Base-by-base conservation (phyloP, 2,329 filamentous ascomycete species). In the Xylaria sp. region DNA sequence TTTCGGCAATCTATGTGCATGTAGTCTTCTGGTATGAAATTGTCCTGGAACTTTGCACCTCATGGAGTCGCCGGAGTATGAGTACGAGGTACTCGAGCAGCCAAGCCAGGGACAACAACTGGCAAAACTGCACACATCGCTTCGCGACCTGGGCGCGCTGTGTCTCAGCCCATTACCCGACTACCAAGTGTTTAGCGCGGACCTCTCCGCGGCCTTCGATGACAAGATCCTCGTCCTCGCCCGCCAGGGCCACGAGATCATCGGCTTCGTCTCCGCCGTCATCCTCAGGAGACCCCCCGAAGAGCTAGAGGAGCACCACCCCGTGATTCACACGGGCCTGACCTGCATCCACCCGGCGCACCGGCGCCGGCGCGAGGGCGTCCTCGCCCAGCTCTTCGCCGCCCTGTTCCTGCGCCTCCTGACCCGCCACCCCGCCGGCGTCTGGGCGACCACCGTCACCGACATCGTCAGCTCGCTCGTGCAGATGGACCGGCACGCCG, bases 381-480 rank as follows among this genome's bases (percentile, higher is more conserved):
- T 56, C 6, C 55, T 49, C 13, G 48, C 50, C 8, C 39, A 44
- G 5, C 24, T 59, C n/a, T 59, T 56, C 45, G 44, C 20, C 22
- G 41, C 48, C 20, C 39, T 55, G 6, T 55, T 58, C 34, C 17
- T 55, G 7, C 39, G 40, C 48, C 22, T 58, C 4, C 44, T 58
- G 9, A 29, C 38, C 39, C 13, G 22, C 3, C 38, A 51, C 22
- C 55, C 52, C 19, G 2, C 18, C 5, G 56, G 56, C 2, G 43
- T 59, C 4, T 59, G 56, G 56, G 17, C 52, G 24, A 55, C 46
- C 4, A 56, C 39, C 13, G 21, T 59, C 19, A 49, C 56, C 11
- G 48, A 56, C 37, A 49, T 59, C 8, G 47, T 59, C 45, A 59
- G 48, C 41, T 56, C 52, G 6, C 52, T 59, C 16, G 56, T 53